These are phyloP conservation scores for Huiozyma sinensis DNA, from an alignment of 805 yeast species.

Conservation along the genomic window DNA sequence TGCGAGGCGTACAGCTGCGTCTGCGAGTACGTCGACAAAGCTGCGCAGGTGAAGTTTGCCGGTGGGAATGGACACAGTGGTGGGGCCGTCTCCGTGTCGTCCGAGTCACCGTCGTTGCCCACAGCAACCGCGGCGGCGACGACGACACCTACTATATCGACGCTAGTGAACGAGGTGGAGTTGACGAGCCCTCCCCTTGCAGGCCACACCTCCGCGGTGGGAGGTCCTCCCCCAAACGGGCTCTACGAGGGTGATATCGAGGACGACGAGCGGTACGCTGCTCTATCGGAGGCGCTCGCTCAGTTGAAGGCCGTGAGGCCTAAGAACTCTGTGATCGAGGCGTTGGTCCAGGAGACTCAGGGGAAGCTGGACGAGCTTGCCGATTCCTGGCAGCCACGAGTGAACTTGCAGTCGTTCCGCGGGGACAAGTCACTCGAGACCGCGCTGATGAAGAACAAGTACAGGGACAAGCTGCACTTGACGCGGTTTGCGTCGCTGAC, in stretches of 20 bases:
- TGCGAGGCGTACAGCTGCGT: constrained; percentile 23
- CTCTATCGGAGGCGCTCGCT: constrained; percentile 10
- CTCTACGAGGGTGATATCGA: constrained; percentile 16
- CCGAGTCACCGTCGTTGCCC: neutral
- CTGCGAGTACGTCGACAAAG: constrained; percentile 8
- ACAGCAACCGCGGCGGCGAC: neutral
- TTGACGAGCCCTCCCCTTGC: no score
- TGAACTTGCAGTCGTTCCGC: constrained; percentile 7
- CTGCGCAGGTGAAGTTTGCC: neutral
- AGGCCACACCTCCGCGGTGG: no score
- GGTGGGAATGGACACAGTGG: neutral
- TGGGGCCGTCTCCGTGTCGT: neutral
- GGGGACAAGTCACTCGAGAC: constrained; percentile 20
- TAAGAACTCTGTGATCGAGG: constrained; percentile 3
- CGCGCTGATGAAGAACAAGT: constrained; percentile 20
- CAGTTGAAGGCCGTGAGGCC: constrained; percentile 9
- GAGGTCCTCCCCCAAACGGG: neutral
- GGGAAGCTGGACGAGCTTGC: constrained; percentile 8
- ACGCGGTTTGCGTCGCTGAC: constrained; percentile 13
- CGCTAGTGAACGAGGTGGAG: no score
- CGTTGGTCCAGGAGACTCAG: constrained; percentile 12
- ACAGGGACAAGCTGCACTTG: constrained; percentile 14
- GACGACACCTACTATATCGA: no score
- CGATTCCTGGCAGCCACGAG: constrained; percentile 14
- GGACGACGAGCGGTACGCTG: constrained; percentile 8